Evolutionary conservation across 2,329 filamentous ascomycete species (phyloP).

Genomic region (Xylaria sp.): DNA sequence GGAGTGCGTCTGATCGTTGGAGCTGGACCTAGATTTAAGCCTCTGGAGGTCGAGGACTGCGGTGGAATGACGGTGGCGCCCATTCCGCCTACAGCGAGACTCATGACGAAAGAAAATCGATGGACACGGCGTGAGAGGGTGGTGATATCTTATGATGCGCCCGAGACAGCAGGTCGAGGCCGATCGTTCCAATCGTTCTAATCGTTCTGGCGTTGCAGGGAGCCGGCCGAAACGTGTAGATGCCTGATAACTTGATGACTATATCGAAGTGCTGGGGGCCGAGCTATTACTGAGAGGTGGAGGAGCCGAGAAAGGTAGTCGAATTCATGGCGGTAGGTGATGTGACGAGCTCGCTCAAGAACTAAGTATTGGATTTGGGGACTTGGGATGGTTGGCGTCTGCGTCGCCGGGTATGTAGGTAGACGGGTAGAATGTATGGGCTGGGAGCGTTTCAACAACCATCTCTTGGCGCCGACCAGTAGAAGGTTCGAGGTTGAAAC

Average conservation of each 20-base stretch:
- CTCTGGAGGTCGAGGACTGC: slow-evolving; percentile 35
- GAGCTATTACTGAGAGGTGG: slow-evolving; percentile 21
- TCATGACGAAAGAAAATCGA: slow-evolving; percentile 24
- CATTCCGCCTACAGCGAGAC: slow-evolving; percentile 36
- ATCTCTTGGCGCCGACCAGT: slow-evolving; percentile 28
- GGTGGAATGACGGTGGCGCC: slow-evolving; percentile 34
- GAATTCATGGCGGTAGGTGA: slow-evolving; percentile 20
- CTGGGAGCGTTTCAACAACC: slow-evolving; percentile 29
- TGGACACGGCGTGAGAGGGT: slow-evolving; percentile 2
- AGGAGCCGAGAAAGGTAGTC: slow-evolving; percentile 10
- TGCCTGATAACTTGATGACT: slow-evolving; percentile 17
- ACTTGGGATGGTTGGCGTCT: slow-evolving; percentile 2
- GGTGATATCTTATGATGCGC: slow-evolving; percentile 11
- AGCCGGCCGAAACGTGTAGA: slow-evolving; percentile 18
- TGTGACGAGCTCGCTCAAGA: not conserved
- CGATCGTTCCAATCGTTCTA: too few relatives aligned
- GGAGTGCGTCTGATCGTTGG: slow-evolving; percentile 35
- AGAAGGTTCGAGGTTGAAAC: slow-evolving; percentile 33
- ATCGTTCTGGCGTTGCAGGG: slow-evolving; percentile 21
- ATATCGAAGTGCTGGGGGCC: slow-evolving; percentile 12
- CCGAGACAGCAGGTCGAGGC: slow-evolving; percentile 17
- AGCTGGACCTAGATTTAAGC: slow-evolving; percentile 31
- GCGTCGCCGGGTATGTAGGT: too few relatives aligned
- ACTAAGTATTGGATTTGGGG: slow-evolving; percentile 3
- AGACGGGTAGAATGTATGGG: slow-evolving; percentile 9